Evolutionary conservation across 2,329 filamentous ascomycete genomes (phyloP).

Genomic region (Ascochyta koolunga): DNA sequence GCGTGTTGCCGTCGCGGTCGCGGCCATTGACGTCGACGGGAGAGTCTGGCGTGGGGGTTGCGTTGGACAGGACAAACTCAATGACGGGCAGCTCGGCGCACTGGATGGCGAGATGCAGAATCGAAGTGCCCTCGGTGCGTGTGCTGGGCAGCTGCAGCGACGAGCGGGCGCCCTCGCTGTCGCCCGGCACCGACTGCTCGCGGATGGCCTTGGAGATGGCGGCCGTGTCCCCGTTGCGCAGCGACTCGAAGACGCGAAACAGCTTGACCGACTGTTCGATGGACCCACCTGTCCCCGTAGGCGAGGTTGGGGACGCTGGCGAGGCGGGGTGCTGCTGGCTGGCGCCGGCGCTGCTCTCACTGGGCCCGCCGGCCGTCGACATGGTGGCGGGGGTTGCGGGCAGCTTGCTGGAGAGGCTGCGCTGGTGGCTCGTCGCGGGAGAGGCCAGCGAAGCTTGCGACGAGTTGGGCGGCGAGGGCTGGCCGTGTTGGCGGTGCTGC

Average conservation of each 20-base stretch:
- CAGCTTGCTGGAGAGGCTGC: conserved; percentile 38
- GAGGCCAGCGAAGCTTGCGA: conserved; percentile 36
- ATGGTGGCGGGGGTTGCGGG: conserved; percentile 38
- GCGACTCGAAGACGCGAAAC: conserved; percentile 90
- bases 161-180: conserved; percentile 62
- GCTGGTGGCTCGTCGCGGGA: conserved; percentile 31
- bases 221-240: conserved; percentile 87
- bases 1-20: conserved; percentile 93
- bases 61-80: conserved; percentile 85
- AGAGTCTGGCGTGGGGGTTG: conserved; percentile 58
- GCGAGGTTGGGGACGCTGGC: conserved; percentile 29
- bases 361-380: conserved; percentile 22
- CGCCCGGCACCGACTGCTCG: conserved; percentile 58
- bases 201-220: conserved; percentile 87
- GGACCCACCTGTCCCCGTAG: conserved; percentile 48
- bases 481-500: conserved; percentile 18
- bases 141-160: conserved; percentile 48
- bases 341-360: conserved; percentile 12
- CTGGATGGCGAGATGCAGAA: conserved; percentile 92
- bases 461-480: conserved; percentile 26
- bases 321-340: conserved; percentile 13
- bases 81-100: conserved; percentile 92
- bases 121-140: conserved; percentile 78
- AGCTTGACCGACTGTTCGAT: conserved; percentile 95
- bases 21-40: conserved; percentile 83